Percentiles rank a stretch among this genome's conserved stretches.
phyloP scores from a whole-genome alignment of 192 early-diverging fungal species.

The Coemansia sp. region DNA sequence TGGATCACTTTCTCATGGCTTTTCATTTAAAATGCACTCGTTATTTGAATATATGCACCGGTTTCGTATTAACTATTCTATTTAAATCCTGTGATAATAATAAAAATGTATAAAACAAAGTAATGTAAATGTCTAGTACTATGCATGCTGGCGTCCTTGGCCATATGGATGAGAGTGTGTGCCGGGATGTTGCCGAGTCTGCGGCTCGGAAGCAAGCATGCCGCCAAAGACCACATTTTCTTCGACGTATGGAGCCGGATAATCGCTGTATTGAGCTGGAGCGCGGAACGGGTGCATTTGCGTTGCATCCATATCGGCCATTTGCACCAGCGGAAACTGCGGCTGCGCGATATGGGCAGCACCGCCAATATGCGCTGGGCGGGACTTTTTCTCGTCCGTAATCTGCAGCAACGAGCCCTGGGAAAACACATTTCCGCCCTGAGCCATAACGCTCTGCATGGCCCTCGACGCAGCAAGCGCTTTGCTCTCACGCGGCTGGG shows the following conservation, averaged over 20 bases:
- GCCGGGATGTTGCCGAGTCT: background rate
- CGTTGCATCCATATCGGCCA: conserved; percentile 12
- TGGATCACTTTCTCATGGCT: too few species aligned
- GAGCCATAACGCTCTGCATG: conserved; percentile 47
- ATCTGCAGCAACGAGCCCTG: conserved; percentile 47
- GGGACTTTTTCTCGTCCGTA: conserved; percentile 33
- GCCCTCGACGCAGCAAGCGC: conserved; percentile 50
- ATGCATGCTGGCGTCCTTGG: background rate
- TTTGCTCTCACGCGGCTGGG: conserved; percentile 51
- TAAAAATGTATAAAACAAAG: background rate
- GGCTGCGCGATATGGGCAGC: conserved; percentile 14
- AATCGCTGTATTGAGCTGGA: background rate
- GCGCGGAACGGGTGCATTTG: background rate
- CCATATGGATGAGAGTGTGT: background rate
- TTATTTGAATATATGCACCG: too few species aligned
- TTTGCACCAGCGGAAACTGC: conserved; percentile 40
- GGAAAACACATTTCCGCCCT: conserved; percentile 49
- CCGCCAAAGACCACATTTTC: conserved; percentile 11
- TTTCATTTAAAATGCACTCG: too few species aligned
- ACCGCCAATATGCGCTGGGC: conserved; percentile 41
- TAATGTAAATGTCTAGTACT: background rate
- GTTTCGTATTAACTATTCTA: too few species aligned
- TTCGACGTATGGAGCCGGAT: background rate
- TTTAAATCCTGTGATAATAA: background rate
- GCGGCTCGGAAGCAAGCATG: background rate